Evolutionary conservation across 2,329 filamentous ascomycete species (phyloP), one percentile per base, ranked within the genome.

Genomic region (Ramularia collo-cygni): DNA sequence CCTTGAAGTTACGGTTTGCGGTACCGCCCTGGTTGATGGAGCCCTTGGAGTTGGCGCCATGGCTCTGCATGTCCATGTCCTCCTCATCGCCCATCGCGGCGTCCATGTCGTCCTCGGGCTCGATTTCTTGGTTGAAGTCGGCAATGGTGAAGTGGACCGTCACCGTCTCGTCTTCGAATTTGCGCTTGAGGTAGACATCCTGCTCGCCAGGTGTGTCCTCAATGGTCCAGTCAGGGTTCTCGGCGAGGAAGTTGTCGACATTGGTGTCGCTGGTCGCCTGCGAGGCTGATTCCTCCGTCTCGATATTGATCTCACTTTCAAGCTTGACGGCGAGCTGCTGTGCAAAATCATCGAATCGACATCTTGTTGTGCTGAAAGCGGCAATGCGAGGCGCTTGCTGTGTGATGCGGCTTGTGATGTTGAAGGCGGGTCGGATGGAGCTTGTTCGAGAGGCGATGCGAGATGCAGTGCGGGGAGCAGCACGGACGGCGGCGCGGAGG

Each of bases 271-370:
- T 54, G 35, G 79, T 74, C 28, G 87, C 83, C 51, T 84, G 68
- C 66, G 40, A 31, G 24, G 39, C 38, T 34, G 51, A 51, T 36
- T 88, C 81, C 59, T 89, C 81, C 57, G 79, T 77, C 75, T 96
- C 92, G 60, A 94, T 80, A 63, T 79, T 70, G 52, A 93, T 73
- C 71, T 95, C 89, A 60, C 79, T 81, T 51, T 85, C 78, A 35
- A 98, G 77, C 76, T 96, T 96, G 44, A 80, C 78, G 28, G 81
- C 76, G 38, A 98, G 80, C 68, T 95, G 87, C 51, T 82, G 73
- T 59, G 93, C 85, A 47, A 76, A 77, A 71, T 52, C 51, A 38
- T 59, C 64, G 52, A 53, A 59, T 55, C 59, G 60, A 43, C 46
- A 53, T 28, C 28, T 55, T 12, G 68, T 68, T 36, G 64, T 62